Evolutionary conservation across 345 rosid species (phyloP), one percentile per base, ranked within the genome.

Genomic region (Luvunga scandens): DNA sequence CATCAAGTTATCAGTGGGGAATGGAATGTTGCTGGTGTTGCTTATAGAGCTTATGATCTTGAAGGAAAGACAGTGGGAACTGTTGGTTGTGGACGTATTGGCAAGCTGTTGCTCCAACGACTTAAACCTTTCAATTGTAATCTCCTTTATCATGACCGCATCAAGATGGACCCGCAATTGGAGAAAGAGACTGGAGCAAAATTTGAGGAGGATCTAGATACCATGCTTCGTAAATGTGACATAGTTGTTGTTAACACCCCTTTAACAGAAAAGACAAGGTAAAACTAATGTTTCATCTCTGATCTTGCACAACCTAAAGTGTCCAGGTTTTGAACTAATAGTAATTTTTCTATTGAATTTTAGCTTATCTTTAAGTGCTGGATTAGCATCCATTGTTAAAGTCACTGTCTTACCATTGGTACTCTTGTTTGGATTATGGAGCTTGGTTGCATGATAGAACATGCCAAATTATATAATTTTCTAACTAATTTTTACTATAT

Each of bases 61-160:
- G 97, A 96, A 83, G 99, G 97, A 53, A 96, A 93, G 89, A 96
- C 94, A 5, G 89, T 93, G 1, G 99, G 98, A 48, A 95, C 99
- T n/a, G 88, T 92, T 28, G 97, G 98, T 63, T 92, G 90, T 62
- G 98, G 99, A 27, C 89, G 97, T 59, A 93, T 95, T 66, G 98
- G 98, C 33, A 91, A 24, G 88, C 98, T 95, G 74, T 85, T 95
- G 80, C 92, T 95, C 69, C 97, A 95, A 76, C 80, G 98, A 77
- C 79, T 95, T 84, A 95, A 95, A 79, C 97, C 99, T 65, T 95
- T 95, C 72, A 92, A 91, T 55, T 95, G 99, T 71, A 93, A 90
- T 80, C 94, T 93, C 21, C 87, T 95, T 48, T 95, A 93, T 83
- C 94, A 93, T 73, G 97, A 95, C 69, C 82, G 99, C 42, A 30